Evolutionary conservation across 129 eudicot species (phyloP), one percentile per base, ranked within the genome.

Genomic region (Erigeron canadensis): DNA sequence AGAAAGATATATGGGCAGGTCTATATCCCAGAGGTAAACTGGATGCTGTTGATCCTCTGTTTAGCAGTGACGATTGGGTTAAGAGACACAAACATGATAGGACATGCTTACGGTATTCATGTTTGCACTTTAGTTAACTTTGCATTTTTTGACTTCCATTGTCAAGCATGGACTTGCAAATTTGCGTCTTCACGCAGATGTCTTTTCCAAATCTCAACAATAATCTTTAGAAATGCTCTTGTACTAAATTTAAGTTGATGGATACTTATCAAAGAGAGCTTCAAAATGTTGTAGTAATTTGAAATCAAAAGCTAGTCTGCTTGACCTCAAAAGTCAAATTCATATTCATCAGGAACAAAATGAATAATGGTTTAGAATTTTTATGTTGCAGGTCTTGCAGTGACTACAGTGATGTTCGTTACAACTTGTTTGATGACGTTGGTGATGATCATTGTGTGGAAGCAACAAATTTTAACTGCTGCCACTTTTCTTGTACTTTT

Each of bases 21-120:
- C n/a, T 89, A 89, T 73, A 86, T 89, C 50, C 96, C 91, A 3
- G 96, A 89, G 84, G 82, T 89, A 16, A 89, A 89, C 69, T 89
- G 96, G 96, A 86, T 82, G 42, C 71, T 89, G 60, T 58, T 89
- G 82, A 46, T 77, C 71, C 79, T 89, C 40, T 76, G 89, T 70
- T 79, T 89, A 56, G 87, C 92, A 12, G 90, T 89, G n/a, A 86
- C 92, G 1, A 78, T 89, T 50, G 91, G 89, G 41, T 84, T 89
- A 63, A 71, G 84, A 71, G 89, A 89, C 79, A 84, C 89, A 60
- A 86, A 81, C 75, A 73, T 71, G 70, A 79, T 89, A 0, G 86
- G 96, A 10, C 85, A 89, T 79, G 96, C 96, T 16, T 89, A 87
- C 7, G 96, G 96, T 89, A 82, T 69, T 56, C 34, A 73, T 67